These are phyloP conservation scores for Ramalina peruviana DNA, from an alignment of 495 filamentous ascomycete genomes.

Conservation along the genomic window DNA sequence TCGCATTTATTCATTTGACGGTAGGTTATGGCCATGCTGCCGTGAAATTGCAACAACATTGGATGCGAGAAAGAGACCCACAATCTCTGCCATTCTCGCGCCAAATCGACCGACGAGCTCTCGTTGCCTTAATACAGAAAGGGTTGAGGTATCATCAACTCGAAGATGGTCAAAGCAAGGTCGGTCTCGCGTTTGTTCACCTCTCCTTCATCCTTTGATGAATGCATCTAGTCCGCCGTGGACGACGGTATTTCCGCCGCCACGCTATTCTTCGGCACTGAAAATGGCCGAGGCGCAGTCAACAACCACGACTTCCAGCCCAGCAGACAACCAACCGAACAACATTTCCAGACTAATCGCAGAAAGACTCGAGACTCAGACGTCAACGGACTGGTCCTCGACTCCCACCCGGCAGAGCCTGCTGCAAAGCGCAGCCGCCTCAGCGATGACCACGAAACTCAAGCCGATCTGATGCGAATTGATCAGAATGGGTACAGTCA, in stretches of 20 bases:
- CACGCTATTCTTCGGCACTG: slow-evolving; percentile 38
- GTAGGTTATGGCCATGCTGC: slow-evolving; percentile 53
- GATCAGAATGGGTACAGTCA: slow-evolving; percentile 13
- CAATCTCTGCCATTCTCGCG: slow-evolving; percentile 63
- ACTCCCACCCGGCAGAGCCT: slow-evolving; percentile 20
- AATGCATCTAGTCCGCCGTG: background rate
- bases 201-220: background rate
- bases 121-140: slow-evolving; percentile 64
- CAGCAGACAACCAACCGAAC: background rate
- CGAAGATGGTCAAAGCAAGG: slow-evolving; percentile 46
- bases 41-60: slow-evolving; percentile 68
- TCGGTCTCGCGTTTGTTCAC: slow-evolving; percentile 22
- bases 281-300: slow-evolving; percentile 18
- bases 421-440: slow-evolving; percentile 19
- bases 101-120: slow-evolving; percentile 59
- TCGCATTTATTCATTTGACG: slow-evolving; percentile 8
- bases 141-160: slow-evolving; percentile 62
- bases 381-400: slow-evolving; percentile 27
- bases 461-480: slow-evolving; percentile 16
- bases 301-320: slow-evolving; percentile 9
- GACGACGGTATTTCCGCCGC: slow-evolving; percentile 14
- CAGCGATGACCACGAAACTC: slow-evolving; percentile 29
- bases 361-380: slow-evolving; percentile 28
- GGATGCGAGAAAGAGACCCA: slow-evolving; percentile 50
- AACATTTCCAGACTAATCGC: slow-evolving; percentile 2